These are phyloP conservation scores for Aegilops longissima DNA, from an alignment of 176 grass and related monocot species.

Conservation along the genomic window DNA sequence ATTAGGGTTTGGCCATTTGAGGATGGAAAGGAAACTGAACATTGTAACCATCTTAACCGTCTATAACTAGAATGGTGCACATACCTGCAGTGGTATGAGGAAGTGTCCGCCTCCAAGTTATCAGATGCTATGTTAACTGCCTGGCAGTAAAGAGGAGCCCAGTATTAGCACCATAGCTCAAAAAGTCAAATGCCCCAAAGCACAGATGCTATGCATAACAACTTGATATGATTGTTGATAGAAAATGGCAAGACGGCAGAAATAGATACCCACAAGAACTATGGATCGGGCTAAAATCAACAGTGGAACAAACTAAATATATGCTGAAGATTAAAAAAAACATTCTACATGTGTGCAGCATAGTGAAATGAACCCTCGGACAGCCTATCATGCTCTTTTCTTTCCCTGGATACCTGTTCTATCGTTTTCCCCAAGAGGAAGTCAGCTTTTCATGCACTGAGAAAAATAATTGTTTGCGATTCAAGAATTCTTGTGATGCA, in stretches of 20 bases:
- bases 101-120: conserved; percentile 77
- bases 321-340: neutral
- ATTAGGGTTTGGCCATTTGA: neutral
- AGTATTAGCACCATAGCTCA: conserved; percentile 19
- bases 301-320: neutral
- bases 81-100: conserved; percentile 97
- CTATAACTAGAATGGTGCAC: conserved; percentile 9
- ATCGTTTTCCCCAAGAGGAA: neutral
- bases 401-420: neutral
- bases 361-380: too few species aligned
- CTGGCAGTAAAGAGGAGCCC: conserved; percentile 36
- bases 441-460: neutral
- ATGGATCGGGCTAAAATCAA: neutral
- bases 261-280: neutral
- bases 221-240: neutral
- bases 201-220: neutral
- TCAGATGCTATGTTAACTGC: conserved; percentile 58
- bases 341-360: neutral
- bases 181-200: neutral
- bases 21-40: neutral
- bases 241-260: neutral
- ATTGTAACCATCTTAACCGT: neutral
- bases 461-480: neutral
- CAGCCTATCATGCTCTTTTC: neutral
- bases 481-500: neutral